Conservation (phyloP, 176 grass and related monocot species). For the Miscanthus lutarioriparius region DNA sequence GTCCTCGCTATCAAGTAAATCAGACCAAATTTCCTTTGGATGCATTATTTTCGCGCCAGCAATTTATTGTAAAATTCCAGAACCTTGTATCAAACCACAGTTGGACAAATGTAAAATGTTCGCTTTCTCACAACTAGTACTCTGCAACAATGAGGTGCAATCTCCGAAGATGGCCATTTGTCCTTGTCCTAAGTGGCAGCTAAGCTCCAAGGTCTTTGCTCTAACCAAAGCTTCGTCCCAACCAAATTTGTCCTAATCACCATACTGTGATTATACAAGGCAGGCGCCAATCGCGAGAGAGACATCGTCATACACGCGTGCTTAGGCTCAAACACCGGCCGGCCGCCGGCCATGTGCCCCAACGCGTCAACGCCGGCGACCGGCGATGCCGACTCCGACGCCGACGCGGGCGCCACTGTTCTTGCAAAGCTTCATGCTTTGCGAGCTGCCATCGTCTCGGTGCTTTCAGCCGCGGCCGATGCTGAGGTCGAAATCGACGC, state of each 20-base stretch:
- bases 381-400: neutral
- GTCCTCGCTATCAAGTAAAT: neutral
- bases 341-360: slow-evolving; percentile 40
- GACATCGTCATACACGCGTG: neutral
- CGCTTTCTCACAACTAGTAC: neutral
- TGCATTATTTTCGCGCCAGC: neutral
- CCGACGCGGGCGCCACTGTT: slow-evolving; percentile 6
- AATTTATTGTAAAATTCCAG: neutral
- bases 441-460: slow-evolving; percentile 36
- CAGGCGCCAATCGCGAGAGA: neutral
- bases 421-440: slow-evolving; percentile 44
- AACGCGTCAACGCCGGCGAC: slow-evolving; percentile 21
- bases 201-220: slow-evolving; percentile 18
- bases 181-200: slow-evolving; percentile 32
- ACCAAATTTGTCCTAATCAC: neutral
- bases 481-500: slow-evolving; percentile 36
- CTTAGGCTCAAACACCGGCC: slow-evolving; percentile 3
- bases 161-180: slow-evolving; percentile 55
- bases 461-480: slow-evolving; percentile 34
- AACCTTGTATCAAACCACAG: neutral
- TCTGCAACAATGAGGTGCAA: slow-evolving; percentile 5
- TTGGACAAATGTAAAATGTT: slow-evolving; percentile 20
- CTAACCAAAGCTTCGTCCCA: slow-evolving; percentile 5
- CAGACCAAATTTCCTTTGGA: neutral
- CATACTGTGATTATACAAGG: neutral